Evolutionary conservation across 306 rosid genomes (phyloP).

Genomic region (Parietaria judaica): DNA sequence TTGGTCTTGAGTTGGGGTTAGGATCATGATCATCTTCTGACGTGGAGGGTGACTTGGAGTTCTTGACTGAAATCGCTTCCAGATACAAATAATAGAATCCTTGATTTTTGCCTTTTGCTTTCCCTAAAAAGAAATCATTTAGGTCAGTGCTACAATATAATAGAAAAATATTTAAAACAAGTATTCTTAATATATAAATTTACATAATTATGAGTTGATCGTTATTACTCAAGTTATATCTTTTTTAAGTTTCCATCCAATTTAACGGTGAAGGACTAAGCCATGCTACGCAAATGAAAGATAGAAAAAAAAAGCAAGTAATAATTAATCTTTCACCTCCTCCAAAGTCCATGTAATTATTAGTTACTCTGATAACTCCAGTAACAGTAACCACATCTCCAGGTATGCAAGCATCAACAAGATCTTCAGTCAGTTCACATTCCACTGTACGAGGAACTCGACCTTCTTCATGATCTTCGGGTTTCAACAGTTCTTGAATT

Average conservation of each 20-base stretch:
- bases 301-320: neutral
- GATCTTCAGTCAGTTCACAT: constrained; percentile 84
- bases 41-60: constrained; percentile 63
- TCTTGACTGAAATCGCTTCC: constrained; percentile 78
- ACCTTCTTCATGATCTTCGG: constrained; percentile 94
- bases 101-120: constrained; percentile 68
- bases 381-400: constrained; percentile 94
- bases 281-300: no score
- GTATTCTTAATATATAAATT: no score
- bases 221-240: no score
- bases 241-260: no score
- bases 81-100: constrained; percentile 91
- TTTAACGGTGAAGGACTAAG: no score
- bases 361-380: constrained; percentile 83
- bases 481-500: constrained; percentile 71
- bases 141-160: constrained; percentile 17
- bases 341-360: constrained; percentile 90
- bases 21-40: constrained; percentile 53
- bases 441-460: constrained; percentile 95
- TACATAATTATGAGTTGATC: no score
- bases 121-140: constrained; percentile 40
- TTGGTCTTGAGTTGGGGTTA: constrained; percentile 50
- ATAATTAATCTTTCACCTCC: constrained; percentile 49
- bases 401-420: constrained; percentile 92
- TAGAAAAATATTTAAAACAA: neutral